phyloP scores from a whole-genome alignment of 2,329 filamentous ascomycete species.

The Colletotrichum sp. region DNA sequence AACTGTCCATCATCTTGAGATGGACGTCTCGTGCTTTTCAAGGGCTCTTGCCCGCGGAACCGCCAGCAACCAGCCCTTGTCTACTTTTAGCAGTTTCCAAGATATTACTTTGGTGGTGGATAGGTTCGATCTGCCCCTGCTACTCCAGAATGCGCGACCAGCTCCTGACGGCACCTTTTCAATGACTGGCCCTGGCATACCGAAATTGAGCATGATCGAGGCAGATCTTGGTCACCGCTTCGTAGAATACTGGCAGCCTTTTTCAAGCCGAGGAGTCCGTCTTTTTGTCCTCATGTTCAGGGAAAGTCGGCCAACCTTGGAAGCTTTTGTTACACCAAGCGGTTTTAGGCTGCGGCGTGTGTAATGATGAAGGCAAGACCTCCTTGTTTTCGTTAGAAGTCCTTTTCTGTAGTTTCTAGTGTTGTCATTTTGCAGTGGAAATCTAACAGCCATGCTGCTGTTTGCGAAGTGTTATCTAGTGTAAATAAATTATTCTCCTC shows the following conservation, averaged over 20 bases:
- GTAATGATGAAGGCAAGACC: background rate
- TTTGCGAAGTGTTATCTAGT: fast-evolving
- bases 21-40: background rate
- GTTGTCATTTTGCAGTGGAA: fast-evolving
- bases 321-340: background rate
- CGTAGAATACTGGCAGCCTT: background rate
- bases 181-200: background rate
- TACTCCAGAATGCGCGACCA: background rate
- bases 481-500: background rate
- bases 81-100: background rate
- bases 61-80: background rate
- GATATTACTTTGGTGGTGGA: background rate
- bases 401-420: background rate
- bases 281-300: background rate
- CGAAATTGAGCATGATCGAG: background rate
- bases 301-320: background rate
- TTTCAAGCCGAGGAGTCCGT: background rate
- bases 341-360: background rate
- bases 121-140: background rate
- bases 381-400: fast-evolving
- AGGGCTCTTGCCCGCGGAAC: background rate
- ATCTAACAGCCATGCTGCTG: fast-evolving
- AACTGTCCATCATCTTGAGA: background rate
- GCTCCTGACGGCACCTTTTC: background rate
- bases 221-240: background rate